These are phyloP conservation scores for Kregervanrija delftensis DNA, from an alignment of 805 yeast species.

Conservation along the genomic window DNA sequence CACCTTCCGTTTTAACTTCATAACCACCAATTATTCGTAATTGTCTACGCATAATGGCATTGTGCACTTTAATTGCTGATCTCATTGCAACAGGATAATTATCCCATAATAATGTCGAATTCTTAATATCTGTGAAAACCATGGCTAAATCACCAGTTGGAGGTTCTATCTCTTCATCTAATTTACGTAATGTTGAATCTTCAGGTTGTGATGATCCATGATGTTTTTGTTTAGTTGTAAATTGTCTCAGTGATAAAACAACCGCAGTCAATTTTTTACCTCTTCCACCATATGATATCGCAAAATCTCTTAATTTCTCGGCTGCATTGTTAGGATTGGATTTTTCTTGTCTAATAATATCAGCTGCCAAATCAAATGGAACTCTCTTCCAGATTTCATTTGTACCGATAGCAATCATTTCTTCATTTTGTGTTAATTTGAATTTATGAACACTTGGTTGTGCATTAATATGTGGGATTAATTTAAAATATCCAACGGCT, in stretches of 20 bases:
- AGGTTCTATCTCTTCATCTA: slow-evolving; percentile 87
- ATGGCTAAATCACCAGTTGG: slow-evolving; percentile 93
- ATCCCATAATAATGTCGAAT: slow-evolving; percentile 92
- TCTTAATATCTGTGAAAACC: slow-evolving; percentile 96
- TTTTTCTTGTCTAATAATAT: slow-evolving; percentile 74
- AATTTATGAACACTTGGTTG: slow-evolving; percentile 72
- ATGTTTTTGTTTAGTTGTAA: slow-evolving; percentile 28
- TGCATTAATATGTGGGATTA: slow-evolving; percentile 82
- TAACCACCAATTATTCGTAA: slow-evolving; percentile 91
- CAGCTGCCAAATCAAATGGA: slow-evolving; percentile 81
- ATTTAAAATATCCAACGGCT: slow-evolving; percentile 84
- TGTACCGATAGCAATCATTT: slow-evolving; percentile 78
- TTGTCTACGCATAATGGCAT: slow-evolving; percentile 89
- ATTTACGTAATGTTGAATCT: slow-evolving; percentile 73
- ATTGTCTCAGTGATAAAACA: slow-evolving; percentile 64
- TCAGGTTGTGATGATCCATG: slow-evolving; percentile 45
- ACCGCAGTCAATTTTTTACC: slow-evolving; percentile 71
- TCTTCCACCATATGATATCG: slow-evolving; percentile 80
- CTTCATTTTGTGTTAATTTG: slow-evolving; percentile 63
- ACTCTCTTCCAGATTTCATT: slow-evolving; percentile 80
- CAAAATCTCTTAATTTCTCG: slow-evolving; percentile 86
- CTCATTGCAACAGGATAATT: slow-evolving; percentile 89
- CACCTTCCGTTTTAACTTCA: slow-evolving; percentile 99
- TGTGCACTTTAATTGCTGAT: slow-evolving; percentile 92
- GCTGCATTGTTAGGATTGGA: slow-evolving; percentile 89